Evolutionary conservation across 371 early-diverging fungal genomes (phyloP).

Genomic region (Cokeromyces recurvatus): DNA sequence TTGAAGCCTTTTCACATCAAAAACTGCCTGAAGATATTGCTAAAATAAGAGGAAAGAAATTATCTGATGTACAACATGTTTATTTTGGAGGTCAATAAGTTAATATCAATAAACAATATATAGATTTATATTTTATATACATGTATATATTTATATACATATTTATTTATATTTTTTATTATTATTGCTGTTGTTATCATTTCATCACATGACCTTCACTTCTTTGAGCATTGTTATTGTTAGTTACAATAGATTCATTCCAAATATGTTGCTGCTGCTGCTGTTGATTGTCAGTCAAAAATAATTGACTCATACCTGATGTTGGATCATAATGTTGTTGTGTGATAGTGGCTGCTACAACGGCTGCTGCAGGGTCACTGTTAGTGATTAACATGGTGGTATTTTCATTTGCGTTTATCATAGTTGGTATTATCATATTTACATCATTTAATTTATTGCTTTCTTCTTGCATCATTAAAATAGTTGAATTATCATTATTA

Average conservation of each 20-base stretch:
- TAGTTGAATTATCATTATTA: neutral
- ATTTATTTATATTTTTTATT: no score
- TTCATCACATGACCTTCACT: constrained; percentile 23
- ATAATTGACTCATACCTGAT: constrained; percentile 20
- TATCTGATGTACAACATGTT: constrained; percentile 84
- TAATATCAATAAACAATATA: neutral
- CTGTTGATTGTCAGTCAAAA: constrained; percentile 10
- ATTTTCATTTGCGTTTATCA: constrained; percentile 1
- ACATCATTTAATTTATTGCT: no score
- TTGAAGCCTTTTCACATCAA: constrained; percentile 88
- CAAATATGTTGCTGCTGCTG: constrained; percentile 1
- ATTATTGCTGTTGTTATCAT: no score
- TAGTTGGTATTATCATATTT: no score
- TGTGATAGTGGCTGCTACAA: neutral
- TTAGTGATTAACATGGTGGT: constrained; percentile 2
- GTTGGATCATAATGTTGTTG: constrained; percentile 13
- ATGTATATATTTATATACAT: no score
- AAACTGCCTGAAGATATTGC: constrained; percentile 86
- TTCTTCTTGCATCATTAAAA: constrained; percentile 1
- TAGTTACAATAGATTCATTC: no score
- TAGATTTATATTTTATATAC: no score
- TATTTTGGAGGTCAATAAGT: constrained; percentile 64
- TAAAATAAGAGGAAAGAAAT: constrained; percentile 80
- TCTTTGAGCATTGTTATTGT: no score
- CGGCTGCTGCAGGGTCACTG: neutral